Conservation (phyloP, 805 yeast genomes). For the Metschnikowia aberdeeniae region DNA sequence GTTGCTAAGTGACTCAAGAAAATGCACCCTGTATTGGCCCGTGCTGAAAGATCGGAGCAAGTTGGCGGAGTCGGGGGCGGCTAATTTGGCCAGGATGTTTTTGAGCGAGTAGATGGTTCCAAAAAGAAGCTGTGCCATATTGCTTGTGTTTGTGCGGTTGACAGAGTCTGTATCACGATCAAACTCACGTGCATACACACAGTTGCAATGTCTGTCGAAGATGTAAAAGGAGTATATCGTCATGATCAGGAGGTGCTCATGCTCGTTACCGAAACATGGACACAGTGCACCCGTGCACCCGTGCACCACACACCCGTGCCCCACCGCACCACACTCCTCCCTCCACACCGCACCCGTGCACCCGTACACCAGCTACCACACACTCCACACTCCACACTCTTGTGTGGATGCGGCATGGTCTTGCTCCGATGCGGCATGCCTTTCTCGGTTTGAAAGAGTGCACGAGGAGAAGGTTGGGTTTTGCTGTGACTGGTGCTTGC, state of each 20-base stretch:
- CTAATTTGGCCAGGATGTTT: constrained; percentile 60
- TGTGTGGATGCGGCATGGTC: too few species aligned
- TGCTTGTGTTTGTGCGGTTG: constrained; percentile 58
- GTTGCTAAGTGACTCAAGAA: constrained; percentile 73
- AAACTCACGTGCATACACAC: constrained; percentile 70
- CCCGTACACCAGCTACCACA: too few species aligned
- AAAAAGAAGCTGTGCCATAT: constrained; percentile 74
- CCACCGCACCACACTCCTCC: too few species aligned
- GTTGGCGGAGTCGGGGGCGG: constrained; percentile 30
- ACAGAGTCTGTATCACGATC: constrained; percentile 20
- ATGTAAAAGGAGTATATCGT: constrained; percentile 83
- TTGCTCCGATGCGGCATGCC: too few species aligned
- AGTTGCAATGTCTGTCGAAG: constrained; percentile 87
- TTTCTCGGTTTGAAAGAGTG: too few species aligned
- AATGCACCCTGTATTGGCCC: constrained; percentile 73
- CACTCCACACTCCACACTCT: too few species aligned
- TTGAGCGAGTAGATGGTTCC: constrained; percentile 81
- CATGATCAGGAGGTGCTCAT: constrained; percentile 31
- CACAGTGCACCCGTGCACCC: background rate
- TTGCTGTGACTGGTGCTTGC: too few species aligned
- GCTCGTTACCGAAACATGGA: too few species aligned
- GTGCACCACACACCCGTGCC: too few species aligned
- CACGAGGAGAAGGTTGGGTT: too few species aligned
- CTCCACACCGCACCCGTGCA: too few species aligned
- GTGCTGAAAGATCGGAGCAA: constrained; percentile 58